Conservation (phyloP, 306 rosid species). For the Vicia villosa region DNA sequence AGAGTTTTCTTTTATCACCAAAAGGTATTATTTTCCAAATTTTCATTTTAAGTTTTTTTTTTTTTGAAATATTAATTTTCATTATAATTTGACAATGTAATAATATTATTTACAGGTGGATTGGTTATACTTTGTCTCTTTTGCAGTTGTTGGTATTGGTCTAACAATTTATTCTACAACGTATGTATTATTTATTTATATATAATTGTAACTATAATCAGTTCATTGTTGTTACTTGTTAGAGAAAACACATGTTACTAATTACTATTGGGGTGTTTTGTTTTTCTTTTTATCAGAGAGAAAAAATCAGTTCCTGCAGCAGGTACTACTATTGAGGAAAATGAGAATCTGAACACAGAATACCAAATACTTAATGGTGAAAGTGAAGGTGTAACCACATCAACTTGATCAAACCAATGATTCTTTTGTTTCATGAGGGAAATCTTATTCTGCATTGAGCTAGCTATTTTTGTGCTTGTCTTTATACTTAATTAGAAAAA, state of each 20-base stretch:
- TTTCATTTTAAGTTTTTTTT: too few relatives aligned
- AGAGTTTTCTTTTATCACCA: constrained; percentile 33
- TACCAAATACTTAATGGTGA: constrained; percentile 49
- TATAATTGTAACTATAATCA: background rate
- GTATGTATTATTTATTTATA: constrained; percentile 38
- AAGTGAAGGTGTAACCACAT: constrained; percentile 16
- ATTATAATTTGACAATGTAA: background rate
- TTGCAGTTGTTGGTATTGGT: constrained; percentile 49
- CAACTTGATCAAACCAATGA: constrained; percentile 20
- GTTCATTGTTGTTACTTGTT: background rate
- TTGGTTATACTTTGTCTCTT: constrained; percentile 66
- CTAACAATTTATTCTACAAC: constrained; percentile 56
- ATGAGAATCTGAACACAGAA: constrained; percentile 35
- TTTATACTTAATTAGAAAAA: background rate
- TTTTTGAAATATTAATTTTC: too few relatives aligned
- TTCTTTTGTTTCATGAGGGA: constrained; percentile 34
- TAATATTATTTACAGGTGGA: constrained; percentile 47
- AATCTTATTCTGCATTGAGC: background rate
- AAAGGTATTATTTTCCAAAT: constrained; percentile 34
- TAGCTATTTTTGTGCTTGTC: background rate
- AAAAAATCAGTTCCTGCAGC: constrained; percentile 35
- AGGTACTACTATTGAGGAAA: constrained; percentile 25
- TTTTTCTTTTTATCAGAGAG: constrained; percentile 42
- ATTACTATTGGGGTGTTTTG: background rate
- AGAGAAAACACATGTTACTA: background rate